These are phyloP conservation scores for Zizania latifolia DNA, from an alignment of 176 grass and related monocot species.

Conservation along the genomic window DNA sequence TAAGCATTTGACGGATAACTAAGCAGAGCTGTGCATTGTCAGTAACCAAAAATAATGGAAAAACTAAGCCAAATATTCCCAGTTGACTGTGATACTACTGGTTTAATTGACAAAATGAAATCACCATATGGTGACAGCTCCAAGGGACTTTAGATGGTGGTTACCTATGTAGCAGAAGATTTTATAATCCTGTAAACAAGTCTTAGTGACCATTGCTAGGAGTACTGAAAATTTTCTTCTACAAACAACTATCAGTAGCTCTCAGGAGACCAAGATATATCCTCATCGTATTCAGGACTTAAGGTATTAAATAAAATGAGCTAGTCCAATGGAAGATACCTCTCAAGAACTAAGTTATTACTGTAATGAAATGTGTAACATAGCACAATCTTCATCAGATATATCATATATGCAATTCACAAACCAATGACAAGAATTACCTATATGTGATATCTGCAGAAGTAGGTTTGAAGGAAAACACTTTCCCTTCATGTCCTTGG, in stretches of 20 bases:
- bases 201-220: constrained; percentile 1
- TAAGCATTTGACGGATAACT: neutral
- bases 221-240: neutral
- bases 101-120: constrained; percentile 4
- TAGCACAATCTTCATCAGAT: constrained; percentile 7
- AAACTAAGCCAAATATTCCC: neutral
- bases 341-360: neutral
- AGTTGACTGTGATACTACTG: too few relatives aligned
- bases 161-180: neutral
- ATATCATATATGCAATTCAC: neutral
- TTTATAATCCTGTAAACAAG: neutral
- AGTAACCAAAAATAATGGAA: neutral
- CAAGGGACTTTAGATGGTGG: neutral
- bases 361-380: neutral
- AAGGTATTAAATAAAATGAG: constrained; percentile 17
- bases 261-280: neutral
- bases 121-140: constrained; percentile 3
- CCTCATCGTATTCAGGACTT: neutral
- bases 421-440: constrained; percentile 27
- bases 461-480: constrained; percentile 69
- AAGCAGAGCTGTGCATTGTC: neutral
- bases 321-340: neutral
- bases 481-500: constrained; percentile 62
- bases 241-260: neutral
- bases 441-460: constrained; percentile 84